Evolutionary conservation across 495 filamentous ascomycete species (phyloP).

Genomic region (Cudoniella acicularis): DNA sequence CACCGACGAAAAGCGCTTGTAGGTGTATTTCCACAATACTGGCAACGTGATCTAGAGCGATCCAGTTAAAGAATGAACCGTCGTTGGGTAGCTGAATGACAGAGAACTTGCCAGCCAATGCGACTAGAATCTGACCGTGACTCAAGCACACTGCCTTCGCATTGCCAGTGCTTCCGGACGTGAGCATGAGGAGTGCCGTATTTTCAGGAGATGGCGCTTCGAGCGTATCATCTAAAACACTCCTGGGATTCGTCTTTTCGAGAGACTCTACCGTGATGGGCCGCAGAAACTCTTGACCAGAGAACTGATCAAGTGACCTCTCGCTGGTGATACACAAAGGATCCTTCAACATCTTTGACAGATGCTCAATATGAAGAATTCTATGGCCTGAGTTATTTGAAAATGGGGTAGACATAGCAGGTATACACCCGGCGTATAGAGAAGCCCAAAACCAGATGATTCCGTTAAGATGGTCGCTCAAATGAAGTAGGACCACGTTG

Average conservation of each 20-base stretch:
- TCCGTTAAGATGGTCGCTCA: constrained; percentile 35
- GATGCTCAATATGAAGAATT: constrained; percentile 31
- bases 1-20: constrained; percentile 30
- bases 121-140: constrained; percentile 41
- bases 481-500: constrained; percentile 32
- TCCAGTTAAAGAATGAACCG: constrained; percentile 46
- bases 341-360: background rate
- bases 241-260: background rate
- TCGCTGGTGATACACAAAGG: constrained; percentile 3
- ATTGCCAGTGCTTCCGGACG: constrained; percentile 52
- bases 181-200: constrained; percentile 45
- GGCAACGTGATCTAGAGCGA: constrained; percentile 51
- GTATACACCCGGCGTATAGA: constrained; percentile 32
- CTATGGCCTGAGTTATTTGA: constrained; percentile 30
- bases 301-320: background rate
- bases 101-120: constrained; percentile 39
- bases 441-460: constrained; percentile 43
- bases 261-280: constrained; percentile 3
- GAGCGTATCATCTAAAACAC: background rate
- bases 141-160: constrained; percentile 47
- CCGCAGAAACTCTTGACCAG: background rate
- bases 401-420: constrained; percentile 37
- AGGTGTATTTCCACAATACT: constrained; percentile 46
- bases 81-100: background rate
- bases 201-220: constrained; percentile 11